Percentiles rank a stretch among this genome's conserved stretches.
Conservation (phyloP, 1,139 yeast species). For the Sugiyamaella castrensis region DNA sequence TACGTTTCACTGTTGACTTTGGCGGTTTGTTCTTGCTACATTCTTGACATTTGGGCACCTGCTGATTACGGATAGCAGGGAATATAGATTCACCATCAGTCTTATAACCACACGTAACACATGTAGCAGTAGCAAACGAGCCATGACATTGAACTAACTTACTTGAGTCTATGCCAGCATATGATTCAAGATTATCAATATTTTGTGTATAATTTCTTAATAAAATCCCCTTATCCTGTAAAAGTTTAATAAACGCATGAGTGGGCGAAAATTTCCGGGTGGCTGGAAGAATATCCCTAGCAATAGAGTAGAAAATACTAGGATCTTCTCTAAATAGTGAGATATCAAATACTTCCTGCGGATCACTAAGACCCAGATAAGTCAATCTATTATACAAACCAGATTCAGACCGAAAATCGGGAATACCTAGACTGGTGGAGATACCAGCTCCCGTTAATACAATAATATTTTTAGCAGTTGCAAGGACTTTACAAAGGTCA, state of each 20-base stretch:
- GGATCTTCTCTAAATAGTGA: slow-evolving; percentile 76
- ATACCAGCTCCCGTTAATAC: slow-evolving; percentile 97
- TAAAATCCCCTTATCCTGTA: slow-evolving; percentile 76
- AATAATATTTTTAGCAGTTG: slow-evolving; percentile 57
- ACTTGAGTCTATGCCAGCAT: slow-evolving; percentile 70
- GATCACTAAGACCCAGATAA: slow-evolving; percentile 75
- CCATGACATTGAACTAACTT: slow-evolving; percentile 94
- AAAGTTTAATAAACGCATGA: slow-evolving; percentile 73
- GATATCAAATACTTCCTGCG: slow-evolving; percentile 90
- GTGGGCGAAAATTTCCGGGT: slow-evolving; percentile 65
- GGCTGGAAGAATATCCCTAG: slow-evolving; percentile 78
- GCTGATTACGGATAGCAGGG: slow-evolving; percentile 55
- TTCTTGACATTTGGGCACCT: slow-evolving; percentile 69
- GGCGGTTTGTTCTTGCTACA: slow-evolving; percentile 41
- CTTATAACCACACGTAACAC: slow-evolving; percentile 70
- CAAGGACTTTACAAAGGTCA: slow-evolving; percentile 55
- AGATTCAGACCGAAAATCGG: slow-evolving; percentile 87
- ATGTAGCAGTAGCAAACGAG: slow-evolving; percentile 87
- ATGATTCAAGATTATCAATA: slow-evolving; percentile 84
- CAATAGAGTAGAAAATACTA: slow-evolving; percentile 77
- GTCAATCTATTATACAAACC: slow-evolving; percentile 79
- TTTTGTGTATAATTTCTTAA: slow-evolving; percentile 91
- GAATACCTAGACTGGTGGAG: slow-evolving; percentile 88
- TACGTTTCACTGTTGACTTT: slow-evolving; percentile 15
- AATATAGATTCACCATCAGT: slow-evolving; percentile 68